Evolutionary conservation across 768 basidiomycete genomes (phyloP).

Genomic region (Amanita fuliginea): DNA sequence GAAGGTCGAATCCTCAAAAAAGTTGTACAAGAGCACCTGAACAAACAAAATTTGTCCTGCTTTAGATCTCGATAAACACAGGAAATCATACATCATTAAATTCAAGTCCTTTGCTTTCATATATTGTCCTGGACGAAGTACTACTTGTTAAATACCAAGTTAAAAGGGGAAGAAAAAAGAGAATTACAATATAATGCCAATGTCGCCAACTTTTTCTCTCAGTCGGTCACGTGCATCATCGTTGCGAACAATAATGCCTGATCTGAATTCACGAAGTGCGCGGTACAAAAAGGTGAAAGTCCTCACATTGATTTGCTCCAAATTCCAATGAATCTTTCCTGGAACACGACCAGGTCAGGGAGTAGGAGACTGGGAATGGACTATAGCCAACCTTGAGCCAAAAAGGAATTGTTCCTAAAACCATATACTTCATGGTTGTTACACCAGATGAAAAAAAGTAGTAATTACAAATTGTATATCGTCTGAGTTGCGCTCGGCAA

Average conservation of each 20-base stretch:
- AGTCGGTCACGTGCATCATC: constrained; percentile 38
- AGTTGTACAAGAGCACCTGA: constrained; percentile 65
- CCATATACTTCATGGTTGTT: neutral
- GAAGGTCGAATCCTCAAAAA: constrained; percentile 54
- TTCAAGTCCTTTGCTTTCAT: constrained; percentile 58
- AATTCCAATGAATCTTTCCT: constrained; percentile 33
- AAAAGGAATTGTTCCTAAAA: constrained; percentile 46
- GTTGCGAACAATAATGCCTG: constrained; percentile 64
- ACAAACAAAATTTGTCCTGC: neutral
- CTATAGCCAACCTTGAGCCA: constrained; percentile 30
- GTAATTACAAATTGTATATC: constrained; percentile 24
- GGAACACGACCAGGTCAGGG: neutral
- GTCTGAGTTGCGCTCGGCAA: constrained; percentile 33
- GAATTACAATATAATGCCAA: constrained; percentile 48
- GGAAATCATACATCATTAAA: constrained; percentile 42
- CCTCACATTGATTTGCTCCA: constrained; percentile 53
- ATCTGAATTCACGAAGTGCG: neutral
- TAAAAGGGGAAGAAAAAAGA: neutral
- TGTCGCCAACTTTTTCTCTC: constrained; percentile 39
- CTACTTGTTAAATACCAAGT: neutral
- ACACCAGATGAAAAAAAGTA: neutral
- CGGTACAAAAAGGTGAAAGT: neutral
- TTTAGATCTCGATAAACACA: neutral
- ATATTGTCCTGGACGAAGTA: constrained; percentile 30
- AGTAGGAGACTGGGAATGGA: neutral